phyloP scores from a whole-genome alignment of 1,284 basidiomycete species.

The Golubevia pallescens region DNA sequence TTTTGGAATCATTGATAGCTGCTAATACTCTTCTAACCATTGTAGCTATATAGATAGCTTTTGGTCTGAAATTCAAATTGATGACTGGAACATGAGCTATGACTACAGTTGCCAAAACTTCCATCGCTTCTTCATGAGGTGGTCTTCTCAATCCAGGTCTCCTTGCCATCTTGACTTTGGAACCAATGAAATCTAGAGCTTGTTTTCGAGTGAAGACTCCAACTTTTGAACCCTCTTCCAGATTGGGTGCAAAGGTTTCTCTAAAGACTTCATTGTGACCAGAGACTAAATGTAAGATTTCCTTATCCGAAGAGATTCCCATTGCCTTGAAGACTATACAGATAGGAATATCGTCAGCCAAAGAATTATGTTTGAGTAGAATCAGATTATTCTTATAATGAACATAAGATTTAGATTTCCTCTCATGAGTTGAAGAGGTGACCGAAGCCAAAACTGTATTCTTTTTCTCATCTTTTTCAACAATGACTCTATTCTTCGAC shows the following conservation, averaged over 20 bases:
- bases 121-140: slow-evolving; percentile 53
- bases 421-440: slow-evolving; percentile 58
- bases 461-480: slow-evolving; percentile 60
- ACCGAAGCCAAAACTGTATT: slow-evolving; percentile 59
- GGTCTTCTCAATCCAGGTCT: slow-evolving; percentile 47
- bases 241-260: slow-evolving; percentile 55
- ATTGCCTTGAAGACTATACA: slow-evolving; percentile 61
- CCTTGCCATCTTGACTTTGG: slow-evolving; percentile 49
- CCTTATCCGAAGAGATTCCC: slow-evolving; percentile 59
- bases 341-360: slow-evolving; percentile 62
- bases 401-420: slow-evolving; percentile 62
- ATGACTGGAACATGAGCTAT: slow-evolving; percentile 63
- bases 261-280: slow-evolving; percentile 52
- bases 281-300: slow-evolving; percentile 60
- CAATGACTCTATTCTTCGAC: slow-evolving; percentile 63
- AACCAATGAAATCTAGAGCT: slow-evolving; percentile 58
- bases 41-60: slow-evolving; percentile 62
- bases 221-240: slow-evolving; percentile 55
- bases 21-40: slow-evolving; percentile 63
- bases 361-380: slow-evolving; percentile 55
- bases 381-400: slow-evolving; percentile 36
- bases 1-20: slow-evolving; percentile 52
- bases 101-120: slow-evolving; percentile 60
- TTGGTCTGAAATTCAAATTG: slow-evolving; percentile 58
- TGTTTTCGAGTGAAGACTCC: slow-evolving; percentile 54